Conservation (phyloP, 2,329 filamentous ascomycete genomes). For the Rutstroemia sp. region DNA sequence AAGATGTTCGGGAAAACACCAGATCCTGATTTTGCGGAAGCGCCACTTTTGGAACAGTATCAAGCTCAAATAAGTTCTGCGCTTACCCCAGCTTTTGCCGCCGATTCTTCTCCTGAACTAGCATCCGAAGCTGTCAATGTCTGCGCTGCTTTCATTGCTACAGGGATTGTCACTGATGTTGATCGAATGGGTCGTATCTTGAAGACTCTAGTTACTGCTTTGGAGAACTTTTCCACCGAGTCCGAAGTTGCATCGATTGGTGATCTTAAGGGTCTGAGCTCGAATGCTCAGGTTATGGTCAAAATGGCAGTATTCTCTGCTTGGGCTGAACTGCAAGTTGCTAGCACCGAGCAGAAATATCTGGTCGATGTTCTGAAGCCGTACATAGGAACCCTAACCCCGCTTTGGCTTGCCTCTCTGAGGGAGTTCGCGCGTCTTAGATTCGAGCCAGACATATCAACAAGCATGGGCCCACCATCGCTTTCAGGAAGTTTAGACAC, state of each 20-base stretch:
- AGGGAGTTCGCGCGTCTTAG: slow-evolving; percentile 87
- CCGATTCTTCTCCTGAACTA: slow-evolving; percentile 90
- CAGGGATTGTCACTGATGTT: slow-evolving; percentile 92
- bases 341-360: slow-evolving; percentile 86
- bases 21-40: slow-evolving; percentile 96
- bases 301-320: slow-evolving; percentile 96
- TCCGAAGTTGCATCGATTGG: slow-evolving; percentile 80
- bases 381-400: slow-evolving; percentile 82
- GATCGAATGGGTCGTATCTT: slow-evolving; percentile 98
- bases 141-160: slow-evolving; percentile 95
- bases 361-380: slow-evolving; percentile 82
- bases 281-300: slow-evolving; percentile 97
- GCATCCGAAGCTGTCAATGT: slow-evolving; percentile 96
- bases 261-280: slow-evolving; percentile 84
- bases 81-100: slow-evolving; percentile 89
- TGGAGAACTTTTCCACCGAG: slow-evolving; percentile 86
- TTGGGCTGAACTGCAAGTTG: slow-evolving; percentile 95
- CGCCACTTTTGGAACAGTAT: slow-evolving; percentile 92
- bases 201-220: slow-evolving; percentile 80
- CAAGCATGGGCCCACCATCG: slow-evolving; percentile 73
- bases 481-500: slow-evolving; percentile 82
- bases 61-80: slow-evolving; percentile 97
- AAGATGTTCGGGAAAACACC: slow-evolving; percentile 95
- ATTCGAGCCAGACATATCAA: slow-evolving; percentile 96
- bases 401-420: slow-evolving; percentile 87